Evolutionary conservation across 495 filamentous ascomycete species (phyloP).

Genomic region (Penicillium maclennaniae): DNA sequence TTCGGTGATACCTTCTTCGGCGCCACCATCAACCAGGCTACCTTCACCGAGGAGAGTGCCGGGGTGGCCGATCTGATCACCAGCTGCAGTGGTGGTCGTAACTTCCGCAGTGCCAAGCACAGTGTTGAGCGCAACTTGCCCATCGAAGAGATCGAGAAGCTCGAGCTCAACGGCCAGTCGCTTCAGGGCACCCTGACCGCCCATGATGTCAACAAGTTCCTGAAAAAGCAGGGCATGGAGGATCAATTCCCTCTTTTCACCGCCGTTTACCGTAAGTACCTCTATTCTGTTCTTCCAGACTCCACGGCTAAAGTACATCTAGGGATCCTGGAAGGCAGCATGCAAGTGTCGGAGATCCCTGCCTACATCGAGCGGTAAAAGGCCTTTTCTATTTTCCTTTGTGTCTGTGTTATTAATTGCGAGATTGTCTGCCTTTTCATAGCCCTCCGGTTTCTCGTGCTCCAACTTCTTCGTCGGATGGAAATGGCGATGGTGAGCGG

Average conservation of each 20-base stretch:
- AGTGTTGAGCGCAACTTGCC: conserved; percentile 72
- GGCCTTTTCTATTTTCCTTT: conserved; percentile 14
- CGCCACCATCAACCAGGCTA: conserved; percentile 68
- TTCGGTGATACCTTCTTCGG: conserved; percentile 93
- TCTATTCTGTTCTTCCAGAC: not conserved
- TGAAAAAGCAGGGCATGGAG: conserved; percentile 72
- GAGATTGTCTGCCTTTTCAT: conserved; percentile 17
- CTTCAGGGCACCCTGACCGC: conserved; percentile 92
- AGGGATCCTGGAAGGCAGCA: conserved; percentile 41
- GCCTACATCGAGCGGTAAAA: conserved; percentile 45
- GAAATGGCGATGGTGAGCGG: conserved; percentile 20
- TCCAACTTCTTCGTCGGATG: conserved; percentile 11
- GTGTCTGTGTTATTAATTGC: conserved; percentile 33
- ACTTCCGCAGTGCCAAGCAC: conserved; percentile 90
- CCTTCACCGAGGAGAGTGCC: conserved; percentile 94
- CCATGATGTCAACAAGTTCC: conserved; percentile 81
- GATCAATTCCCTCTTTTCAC: conserved; percentile 88
- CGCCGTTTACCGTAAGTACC: conserved; percentile 60
- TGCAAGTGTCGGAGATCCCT: conserved; percentile 43
- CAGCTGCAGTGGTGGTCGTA: conserved; percentile 83
- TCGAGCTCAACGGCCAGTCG: conserved; percentile 94
- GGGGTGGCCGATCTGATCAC: conserved; percentile 97
- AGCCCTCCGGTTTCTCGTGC: conserved; percentile 22
- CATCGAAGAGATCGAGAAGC: conserved; percentile 82
- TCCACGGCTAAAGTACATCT: conserved; percentile 13